These are phyloP conservation scores for Ganoderma lingzhi DNA, from an alignment of 1,284 basidiomycete species.

Conservation along the genomic window DNA sequence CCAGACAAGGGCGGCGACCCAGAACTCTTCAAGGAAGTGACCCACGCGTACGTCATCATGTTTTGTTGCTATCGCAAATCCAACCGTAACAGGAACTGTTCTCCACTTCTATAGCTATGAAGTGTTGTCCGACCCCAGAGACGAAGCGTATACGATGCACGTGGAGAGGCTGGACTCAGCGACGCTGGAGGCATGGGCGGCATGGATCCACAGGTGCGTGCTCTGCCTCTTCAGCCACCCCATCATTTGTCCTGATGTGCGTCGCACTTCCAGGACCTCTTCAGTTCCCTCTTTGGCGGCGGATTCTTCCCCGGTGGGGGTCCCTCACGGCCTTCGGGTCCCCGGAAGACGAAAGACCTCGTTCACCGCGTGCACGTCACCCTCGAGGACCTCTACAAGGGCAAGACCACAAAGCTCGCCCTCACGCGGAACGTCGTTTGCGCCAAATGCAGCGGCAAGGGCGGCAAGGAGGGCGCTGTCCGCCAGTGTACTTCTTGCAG, in stretches of 20 bases:
- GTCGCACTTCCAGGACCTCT: constrained; percentile 77
- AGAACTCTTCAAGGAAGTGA: constrained; percentile 97
- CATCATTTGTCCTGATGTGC: constrained; percentile 16
- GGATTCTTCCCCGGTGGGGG: constrained; percentile 63
- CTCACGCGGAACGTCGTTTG: constrained; percentile 97
- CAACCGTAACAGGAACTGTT: background rate
- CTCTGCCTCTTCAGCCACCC: background rate
- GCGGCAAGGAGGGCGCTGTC: constrained; percentile 97
- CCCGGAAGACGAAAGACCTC: constrained; percentile 98
- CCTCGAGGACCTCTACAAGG: constrained; percentile 98
- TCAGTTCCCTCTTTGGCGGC: constrained; percentile 94
- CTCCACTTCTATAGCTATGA: constrained; percentile 74
- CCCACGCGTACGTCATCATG: constrained; percentile 81
- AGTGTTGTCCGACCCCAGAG: constrained; percentile 91
- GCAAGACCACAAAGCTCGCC: constrained; percentile 98
- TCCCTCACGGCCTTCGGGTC: constrained; percentile 73
- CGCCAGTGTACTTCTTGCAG: constrained; percentile 82
- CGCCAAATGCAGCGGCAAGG: constrained; percentile 92
- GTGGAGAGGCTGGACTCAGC: constrained; percentile 92
- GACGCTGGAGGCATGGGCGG: constrained; percentile 92
- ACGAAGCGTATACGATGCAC: constrained; percentile 88
- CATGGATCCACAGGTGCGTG: constrained; percentile 90
- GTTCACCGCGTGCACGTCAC: constrained; percentile 97
- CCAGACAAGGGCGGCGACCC: constrained; percentile 98
- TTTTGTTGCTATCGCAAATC: constrained; percentile 10